Evolutionary conservation across 257 asterid genomes (phyloP), one percentile per base, ranked within the genome.

Genomic region (Gardenia jasminoides): DNA sequence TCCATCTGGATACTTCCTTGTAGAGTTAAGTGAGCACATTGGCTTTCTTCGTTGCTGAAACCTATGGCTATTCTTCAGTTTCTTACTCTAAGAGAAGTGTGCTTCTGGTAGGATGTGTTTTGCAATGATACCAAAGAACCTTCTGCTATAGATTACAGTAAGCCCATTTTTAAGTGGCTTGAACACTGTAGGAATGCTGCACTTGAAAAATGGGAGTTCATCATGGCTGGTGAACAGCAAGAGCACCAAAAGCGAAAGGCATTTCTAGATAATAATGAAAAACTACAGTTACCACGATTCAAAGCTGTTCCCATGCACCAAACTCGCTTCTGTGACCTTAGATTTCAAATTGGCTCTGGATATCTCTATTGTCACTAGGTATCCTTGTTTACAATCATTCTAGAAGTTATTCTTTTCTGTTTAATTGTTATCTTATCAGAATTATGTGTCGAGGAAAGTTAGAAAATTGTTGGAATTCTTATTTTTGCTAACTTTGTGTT

Each of bases 291-390:
- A 87, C 99, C 98, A 20, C 70, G 26, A 47, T 90, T 95, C 72
- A 89, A 77, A 86, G 83, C 97, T 71, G 75, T 77, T 75, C 81
- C 83, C 77, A 94, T 94, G 99, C 89, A 90, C 73, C 77, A 79
- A 9, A 81, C 86, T 43, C 90, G 99, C 61, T 93, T 94, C 75
- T 90, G 98, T 62, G 97, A 94, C 87, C 68, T 94, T 8, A 83
- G 56, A 70, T 90, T 94, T 81, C 91, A 92, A 76, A 90, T 93
- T 70, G 99, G 99, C 56, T 96, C 98, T 80, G 96, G 95, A 73
- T 95, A 93, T 89, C 80, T 90, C 16, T 93, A 93, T 76, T 95
- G 98, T 83, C 99, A 95, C 80, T 98, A 92, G 94, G 98, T 94
- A 83, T 58, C 10, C 64, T 33, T 30, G 82, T 30, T 67, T 64